Base-by-base conservation (phyloP, 2,329 filamentous ascomycete species). In the Monosporascus sp. region DNA sequence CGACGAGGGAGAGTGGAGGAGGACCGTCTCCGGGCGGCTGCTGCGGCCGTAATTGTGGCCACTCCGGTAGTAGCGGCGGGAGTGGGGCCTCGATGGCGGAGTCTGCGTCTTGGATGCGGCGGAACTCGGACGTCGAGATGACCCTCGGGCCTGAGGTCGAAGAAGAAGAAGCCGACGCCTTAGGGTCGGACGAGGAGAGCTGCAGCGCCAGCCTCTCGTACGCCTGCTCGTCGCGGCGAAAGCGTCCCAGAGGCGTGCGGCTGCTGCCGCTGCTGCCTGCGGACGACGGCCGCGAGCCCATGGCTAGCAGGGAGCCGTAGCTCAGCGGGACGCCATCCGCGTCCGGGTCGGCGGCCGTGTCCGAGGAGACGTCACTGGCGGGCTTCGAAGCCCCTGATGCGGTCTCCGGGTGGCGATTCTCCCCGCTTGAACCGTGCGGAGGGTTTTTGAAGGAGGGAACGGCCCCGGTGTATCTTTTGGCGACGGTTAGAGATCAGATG, bases 161-260 rank as follows among this genome's bases (percentile, higher is more conserved):
- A 14, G 9, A 34, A 11, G 27, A 31, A 34, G 31, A 34, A 34
- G 4, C 31, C 9, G 5, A 34, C 9, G 15, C 42, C 45, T 5
- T 37, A 34, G 38, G 20, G 14, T 37, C 6, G 41, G 48, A 31
- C 7, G 47, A 22, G n/a, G 47, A 48, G 22, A 56, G 50, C n/a
- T 60, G 60, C 4, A 63, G 17, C n/a, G 55, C 56, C 5, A 60
- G 51, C 44, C 58, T 54, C 47, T 65, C 62, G 24, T 65, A 51
- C 15, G 52, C 20, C 49, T 64, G 54, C 6, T 42, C 15, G 47
- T 64, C 52, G 5, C 7, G 52, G 8, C 50, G 51, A 41, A 62
- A 65, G 51, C 60, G 57, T 18, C 54, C 53, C 5, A 65, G 47
- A 4, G 62, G 60, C 3, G 46, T 57, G 24, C 52, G n/a, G 3